These are phyloP conservation scores for Hypoxylon intermedium DNA, from an alignment of 495 filamentous ascomycete genomes.

Conservation along the genomic window DNA sequence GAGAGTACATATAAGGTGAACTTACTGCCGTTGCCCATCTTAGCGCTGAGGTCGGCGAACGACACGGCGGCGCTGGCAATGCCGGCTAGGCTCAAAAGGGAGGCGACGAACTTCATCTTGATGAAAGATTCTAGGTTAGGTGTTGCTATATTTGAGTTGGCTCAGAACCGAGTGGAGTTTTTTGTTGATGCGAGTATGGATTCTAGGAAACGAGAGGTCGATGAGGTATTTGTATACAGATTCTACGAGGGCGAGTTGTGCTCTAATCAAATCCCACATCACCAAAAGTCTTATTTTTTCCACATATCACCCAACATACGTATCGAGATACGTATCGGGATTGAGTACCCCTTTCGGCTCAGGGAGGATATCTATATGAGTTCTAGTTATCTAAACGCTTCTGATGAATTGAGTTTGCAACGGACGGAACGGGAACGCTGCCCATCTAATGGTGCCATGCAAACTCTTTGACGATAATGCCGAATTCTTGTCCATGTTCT, in stretches of 20 bases:
- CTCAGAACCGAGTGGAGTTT: background rate
- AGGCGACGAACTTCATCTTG: conserved; percentile 22
- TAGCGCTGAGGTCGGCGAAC: background rate
- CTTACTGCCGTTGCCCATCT: conserved; percentile 19
- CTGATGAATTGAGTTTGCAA: too few species aligned
- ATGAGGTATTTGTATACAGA: background rate
- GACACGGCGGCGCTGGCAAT: background rate
- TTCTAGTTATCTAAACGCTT: too few species aligned
- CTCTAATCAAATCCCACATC: too few species aligned
- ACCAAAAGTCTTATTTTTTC: too few species aligned
- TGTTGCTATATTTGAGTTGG: background rate
- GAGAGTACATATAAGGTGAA: background rate
- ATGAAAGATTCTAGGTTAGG: background rate
- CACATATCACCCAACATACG: too few species aligned
- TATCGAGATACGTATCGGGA: too few species aligned
- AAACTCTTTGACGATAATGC: too few species aligned
- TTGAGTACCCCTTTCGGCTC: too few species aligned
- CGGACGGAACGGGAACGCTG: too few species aligned
- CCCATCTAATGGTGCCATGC: too few species aligned
- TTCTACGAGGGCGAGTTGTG: background rate
- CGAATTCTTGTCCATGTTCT: too few species aligned
- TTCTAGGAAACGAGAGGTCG: background rate
- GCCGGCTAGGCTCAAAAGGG: conserved; percentile 7
- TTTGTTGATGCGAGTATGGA: background rate
- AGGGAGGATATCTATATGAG: too few species aligned